Percentiles rank a stretch among this genome's conserved stretches.
phyloP scores from a whole-genome alignment of 2,329 filamentous ascomycete species.

The Scedosporium apiospermum region DNA sequence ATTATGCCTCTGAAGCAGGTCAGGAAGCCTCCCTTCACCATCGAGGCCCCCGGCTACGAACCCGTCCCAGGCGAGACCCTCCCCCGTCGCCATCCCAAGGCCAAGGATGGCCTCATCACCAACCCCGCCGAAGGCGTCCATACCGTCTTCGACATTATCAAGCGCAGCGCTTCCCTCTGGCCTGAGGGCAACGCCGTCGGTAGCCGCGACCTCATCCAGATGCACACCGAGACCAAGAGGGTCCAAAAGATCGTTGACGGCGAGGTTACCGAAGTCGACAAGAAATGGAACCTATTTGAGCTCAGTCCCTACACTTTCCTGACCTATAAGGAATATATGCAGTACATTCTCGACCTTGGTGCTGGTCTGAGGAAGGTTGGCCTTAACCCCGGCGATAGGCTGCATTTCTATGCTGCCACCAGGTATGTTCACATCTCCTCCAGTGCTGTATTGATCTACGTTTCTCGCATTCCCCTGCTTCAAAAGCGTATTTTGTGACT shows the following conservation, averaged over 20 bases:
- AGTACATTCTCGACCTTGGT: slow-evolving; percentile 58
- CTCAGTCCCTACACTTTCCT: slow-evolving; percentile 67
- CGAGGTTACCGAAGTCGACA: slow-evolving; percentile 68
- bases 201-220: slow-evolving; percentile 62
- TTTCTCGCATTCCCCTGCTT: neutral
- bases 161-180: slow-evolving; percentile 54
- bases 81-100: slow-evolving; percentile 63
- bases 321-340: slow-evolving; percentile 71
- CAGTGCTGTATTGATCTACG: neutral
- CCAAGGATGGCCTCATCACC: slow-evolving; percentile 60
- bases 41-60: slow-evolving; percentile 59
- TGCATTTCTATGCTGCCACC: slow-evolving; percentile 81
- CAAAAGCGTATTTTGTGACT: no score
- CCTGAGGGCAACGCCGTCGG: slow-evolving; percentile 58
- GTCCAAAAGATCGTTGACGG: slow-evolving; percentile 82
- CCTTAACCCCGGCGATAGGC: slow-evolving; percentile 52
- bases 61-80: slow-evolving; percentile 74
- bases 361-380: slow-evolving; percentile 68
- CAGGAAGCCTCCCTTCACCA: slow-evolving; percentile 64
- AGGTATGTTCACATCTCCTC: slow-evolving; percentile 38
- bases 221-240: slow-evolving; percentile 80
- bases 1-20: slow-evolving; percentile 45
- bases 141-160: slow-evolving; percentile 73
- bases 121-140: slow-evolving; percentile 59
- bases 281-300: slow-evolving; percentile 88